Base-by-base conservation (phyloP, 345 rosid species). In the Pistacia atlantica region DNA sequence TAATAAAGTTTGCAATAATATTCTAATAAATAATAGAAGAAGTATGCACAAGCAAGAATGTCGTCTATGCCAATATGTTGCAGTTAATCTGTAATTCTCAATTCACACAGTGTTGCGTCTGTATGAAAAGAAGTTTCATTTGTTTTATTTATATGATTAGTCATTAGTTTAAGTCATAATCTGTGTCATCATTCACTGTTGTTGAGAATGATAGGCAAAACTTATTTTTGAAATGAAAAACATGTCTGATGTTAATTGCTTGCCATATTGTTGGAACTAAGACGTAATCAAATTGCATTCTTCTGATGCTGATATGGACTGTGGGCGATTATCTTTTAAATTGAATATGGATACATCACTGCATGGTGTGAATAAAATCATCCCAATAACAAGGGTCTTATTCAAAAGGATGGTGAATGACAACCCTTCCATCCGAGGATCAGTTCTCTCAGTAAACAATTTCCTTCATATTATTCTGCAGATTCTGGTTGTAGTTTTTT, bases 51-150 rank as follows among this genome's bases (percentile, higher is more conserved):
- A 14, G 20, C 42, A 42, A 54, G 57, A 16, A 54, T 13, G 18
- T 49, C 13, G 52, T 5, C 57, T 49, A 20, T 55, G 55, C n/a
- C 49, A 20, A 28, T 17, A 12, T 14, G 16, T 9, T 16, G 52
- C 52, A 42, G 14, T 58, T 13, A 22, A 57, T 58, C 52, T 72
- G 56, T 59, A 72, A 46, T 31, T 45, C 45, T 72, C 75, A 72
- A 25, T 57, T 71, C 3, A 20, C 22, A 37, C 18, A 42, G 8
- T 5, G 18, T 71, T 10, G 49, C 18, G 37, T 45, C 65, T 38
- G 52, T 35, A n/a, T 20, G 74, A 52, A 18, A 14, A 71, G 33
- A 31, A 35, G 28, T 31, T 35, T 70, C 16, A 14, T n/a, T 38
- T 2, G 6, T 72, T 11, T 13, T 55, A 35, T 70, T 18, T 35